Percentiles rank a stretch among this genome's conserved stretches.
Evolutionary conservation across 495 filamentous ascomycete genomes (phyloP).

Genomic region (Aspergillus mulundensis): DNA sequence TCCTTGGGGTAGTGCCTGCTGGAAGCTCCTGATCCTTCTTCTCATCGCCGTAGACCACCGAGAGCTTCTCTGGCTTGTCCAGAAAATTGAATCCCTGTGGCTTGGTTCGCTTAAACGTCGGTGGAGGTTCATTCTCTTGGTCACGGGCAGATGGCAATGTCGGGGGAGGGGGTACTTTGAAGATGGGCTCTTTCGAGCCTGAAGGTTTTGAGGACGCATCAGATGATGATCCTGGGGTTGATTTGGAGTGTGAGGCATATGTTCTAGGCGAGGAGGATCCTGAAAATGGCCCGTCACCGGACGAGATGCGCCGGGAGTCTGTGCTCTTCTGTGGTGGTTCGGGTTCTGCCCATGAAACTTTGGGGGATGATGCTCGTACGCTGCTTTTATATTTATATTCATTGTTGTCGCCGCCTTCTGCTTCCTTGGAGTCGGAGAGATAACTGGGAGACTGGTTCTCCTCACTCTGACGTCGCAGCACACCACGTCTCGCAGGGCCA

Average conservation of each 20-base stretch:
- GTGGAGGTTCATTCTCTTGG: conserved; percentile 78
- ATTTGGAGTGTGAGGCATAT: conserved; percentile 38
- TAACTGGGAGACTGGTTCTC: conserved; percentile 47
- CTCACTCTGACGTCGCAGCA: conserved; percentile 66
- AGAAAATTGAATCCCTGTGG: conserved; percentile 51
- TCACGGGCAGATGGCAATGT: conserved; percentile 58
- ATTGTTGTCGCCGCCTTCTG: conserved; percentile 23
- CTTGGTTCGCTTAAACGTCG: conserved; percentile 69
- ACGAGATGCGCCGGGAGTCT: conserved; percentile 20
- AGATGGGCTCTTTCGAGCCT: conserved; percentile 46
- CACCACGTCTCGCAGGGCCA: conserved; percentile 68
- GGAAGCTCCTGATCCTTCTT: conserved; percentile 43
- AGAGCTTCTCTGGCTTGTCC: conserved; percentile 57
- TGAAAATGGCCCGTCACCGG: conserved; percentile 33
- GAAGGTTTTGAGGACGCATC: conserved; percentile 39
- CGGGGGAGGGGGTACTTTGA: conserved; percentile 61
- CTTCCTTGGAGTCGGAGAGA: conserved; percentile 29
- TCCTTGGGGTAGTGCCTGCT: conserved; percentile 56
- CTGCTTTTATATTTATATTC: conserved; percentile 28
- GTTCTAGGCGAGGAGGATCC: conserved; percentile 40
- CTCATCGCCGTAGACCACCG: conserved; percentile 45
- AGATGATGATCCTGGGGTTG: conserved; percentile 37
- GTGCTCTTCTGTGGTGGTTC: conserved; percentile 31
- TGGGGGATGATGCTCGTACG: conserved; percentile 37
- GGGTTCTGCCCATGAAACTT: conserved; percentile 46